Conservation (phyloP, 768 basidiomycete genomes). For the Myochromella boudieri region DNA sequence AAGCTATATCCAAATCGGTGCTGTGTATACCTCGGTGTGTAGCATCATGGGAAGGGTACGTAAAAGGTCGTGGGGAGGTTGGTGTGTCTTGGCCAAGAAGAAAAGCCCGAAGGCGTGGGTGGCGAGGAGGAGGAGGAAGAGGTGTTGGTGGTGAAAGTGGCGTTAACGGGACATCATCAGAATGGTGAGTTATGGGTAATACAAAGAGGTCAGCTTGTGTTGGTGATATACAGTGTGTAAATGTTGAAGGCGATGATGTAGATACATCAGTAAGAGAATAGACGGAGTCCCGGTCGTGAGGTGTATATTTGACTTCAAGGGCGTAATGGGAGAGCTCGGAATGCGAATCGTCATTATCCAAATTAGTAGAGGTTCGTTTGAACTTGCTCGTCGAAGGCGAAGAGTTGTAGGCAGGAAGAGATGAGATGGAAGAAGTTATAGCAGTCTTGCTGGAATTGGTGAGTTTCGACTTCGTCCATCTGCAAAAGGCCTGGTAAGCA, state of each 20-base stretch:
- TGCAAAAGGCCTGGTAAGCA: not conserved
- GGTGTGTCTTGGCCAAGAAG: not conserved
- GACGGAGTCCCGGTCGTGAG: not conserved
- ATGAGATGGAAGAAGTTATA: not conserved
- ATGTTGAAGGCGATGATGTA: not conserved
- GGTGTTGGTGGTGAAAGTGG: not conserved
- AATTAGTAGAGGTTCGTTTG: not conserved
- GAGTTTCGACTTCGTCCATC: not conserved
- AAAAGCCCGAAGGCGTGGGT: not conserved
- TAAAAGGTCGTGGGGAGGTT: conserved; percentile 1
- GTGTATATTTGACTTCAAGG: not conserved
- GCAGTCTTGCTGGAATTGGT: conserved; percentile 1
- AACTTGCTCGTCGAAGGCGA: not conserved
- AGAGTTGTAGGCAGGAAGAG: not conserved
- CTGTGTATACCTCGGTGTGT: no score
- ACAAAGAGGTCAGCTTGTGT: not conserved
- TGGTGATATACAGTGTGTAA: not conserved
- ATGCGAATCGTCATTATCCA: not conserved
- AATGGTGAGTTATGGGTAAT: no score
- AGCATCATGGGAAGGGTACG: conserved; percentile 1
- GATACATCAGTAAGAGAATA: not conserved
- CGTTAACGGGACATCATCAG: not conserved
- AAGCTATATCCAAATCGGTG: no score
- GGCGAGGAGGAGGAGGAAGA: not conserved
- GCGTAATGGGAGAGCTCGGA: not conserved